Evolutionary conservation across 495 filamentous ascomycete genomes (phyloP).

Genomic region (Chaetomidium leptoderma): DNA sequence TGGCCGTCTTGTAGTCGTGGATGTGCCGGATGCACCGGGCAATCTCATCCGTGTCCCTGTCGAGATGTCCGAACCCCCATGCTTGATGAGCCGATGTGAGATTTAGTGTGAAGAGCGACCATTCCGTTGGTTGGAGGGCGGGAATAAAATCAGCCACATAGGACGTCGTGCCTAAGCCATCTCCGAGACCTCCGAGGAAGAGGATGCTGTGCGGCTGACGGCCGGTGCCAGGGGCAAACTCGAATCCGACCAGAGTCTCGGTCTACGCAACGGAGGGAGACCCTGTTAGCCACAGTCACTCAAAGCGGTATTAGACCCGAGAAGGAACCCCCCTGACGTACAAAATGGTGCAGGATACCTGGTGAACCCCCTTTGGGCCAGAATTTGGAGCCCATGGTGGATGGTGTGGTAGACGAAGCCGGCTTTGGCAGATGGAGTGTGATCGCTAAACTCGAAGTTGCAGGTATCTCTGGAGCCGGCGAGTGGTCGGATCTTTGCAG

Average conservation of each 20-base stretch:
- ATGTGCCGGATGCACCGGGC: constrained; percentile 57
- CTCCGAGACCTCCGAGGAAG: constrained; percentile 69
- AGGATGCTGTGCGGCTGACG: constrained; percentile 56
- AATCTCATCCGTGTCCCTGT: constrained; percentile 63
- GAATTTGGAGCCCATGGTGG: constrained; percentile 47
- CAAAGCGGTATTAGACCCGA: not conserved
- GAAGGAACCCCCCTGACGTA: constrained; percentile 24
- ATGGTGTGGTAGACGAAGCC: not conserved
- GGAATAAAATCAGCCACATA: constrained; percentile 55
- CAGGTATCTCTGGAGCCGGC: not conserved
- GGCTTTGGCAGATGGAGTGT: not conserved
- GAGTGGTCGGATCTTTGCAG: not conserved
- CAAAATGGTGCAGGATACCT: constrained; percentile 55
- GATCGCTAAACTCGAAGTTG: not conserved
- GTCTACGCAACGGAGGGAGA: constrained; percentile 27
- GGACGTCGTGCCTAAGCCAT: constrained; percentile 61
- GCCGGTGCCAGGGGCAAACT: constrained; percentile 27
- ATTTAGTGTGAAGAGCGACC: constrained; percentile 57
- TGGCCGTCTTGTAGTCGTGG: constrained; percentile 40
- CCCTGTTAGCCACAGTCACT: not conserved
- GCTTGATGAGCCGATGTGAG: constrained; percentile 61
- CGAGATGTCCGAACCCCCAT: constrained; percentile 62
- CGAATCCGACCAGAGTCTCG: constrained; percentile 45
- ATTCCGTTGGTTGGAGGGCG: constrained; percentile 50
- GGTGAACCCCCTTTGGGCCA: constrained; percentile 48